Conservation (phyloP, 305 asterid species). For the Solanum hybrid region DNA sequence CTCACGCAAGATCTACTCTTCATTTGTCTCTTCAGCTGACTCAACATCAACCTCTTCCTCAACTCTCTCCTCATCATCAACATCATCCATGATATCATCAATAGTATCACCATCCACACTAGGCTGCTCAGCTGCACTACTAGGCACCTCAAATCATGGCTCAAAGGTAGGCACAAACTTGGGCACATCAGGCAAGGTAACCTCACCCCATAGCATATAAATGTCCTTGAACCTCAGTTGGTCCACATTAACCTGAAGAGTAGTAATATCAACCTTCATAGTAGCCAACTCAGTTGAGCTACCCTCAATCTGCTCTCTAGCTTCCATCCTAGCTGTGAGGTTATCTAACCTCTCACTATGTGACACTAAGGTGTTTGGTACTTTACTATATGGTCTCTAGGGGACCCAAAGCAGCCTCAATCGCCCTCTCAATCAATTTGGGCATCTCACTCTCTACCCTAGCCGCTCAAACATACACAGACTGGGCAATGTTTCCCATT, state of each 20-base stretch:
- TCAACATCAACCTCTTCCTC: not conserved
- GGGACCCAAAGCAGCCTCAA: not conserved
- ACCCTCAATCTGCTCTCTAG: not conserved
- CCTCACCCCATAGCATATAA: not conserved
- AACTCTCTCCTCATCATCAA: not conserved
- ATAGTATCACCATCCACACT: not conserved
- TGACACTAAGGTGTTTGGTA: not conserved
- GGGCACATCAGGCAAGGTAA: not conserved
- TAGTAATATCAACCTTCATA: too few relatives aligned
- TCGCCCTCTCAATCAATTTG: too few relatives aligned
- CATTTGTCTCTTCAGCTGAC: not conserved
- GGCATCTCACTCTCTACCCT: not conserved
- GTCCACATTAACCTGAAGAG: not conserved
- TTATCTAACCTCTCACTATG: not conserved
- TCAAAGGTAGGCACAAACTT: not conserved
- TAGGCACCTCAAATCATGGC: not conserved
- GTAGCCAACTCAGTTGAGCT: not conserved
- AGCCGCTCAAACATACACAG: not conserved
- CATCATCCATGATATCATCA: not conserved
- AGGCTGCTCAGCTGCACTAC: not conserved
- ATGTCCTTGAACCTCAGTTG: not conserved
- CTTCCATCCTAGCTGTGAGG: not conserved
- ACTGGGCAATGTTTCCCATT: not conserved
- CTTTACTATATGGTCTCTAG: not conserved
- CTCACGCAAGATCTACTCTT: not conserved